Evolutionary conservation across 139 green algal genomes (phyloP), one percentile per base, ranked within the genome.

Genomic region (Pleodorina starrii): DNA sequence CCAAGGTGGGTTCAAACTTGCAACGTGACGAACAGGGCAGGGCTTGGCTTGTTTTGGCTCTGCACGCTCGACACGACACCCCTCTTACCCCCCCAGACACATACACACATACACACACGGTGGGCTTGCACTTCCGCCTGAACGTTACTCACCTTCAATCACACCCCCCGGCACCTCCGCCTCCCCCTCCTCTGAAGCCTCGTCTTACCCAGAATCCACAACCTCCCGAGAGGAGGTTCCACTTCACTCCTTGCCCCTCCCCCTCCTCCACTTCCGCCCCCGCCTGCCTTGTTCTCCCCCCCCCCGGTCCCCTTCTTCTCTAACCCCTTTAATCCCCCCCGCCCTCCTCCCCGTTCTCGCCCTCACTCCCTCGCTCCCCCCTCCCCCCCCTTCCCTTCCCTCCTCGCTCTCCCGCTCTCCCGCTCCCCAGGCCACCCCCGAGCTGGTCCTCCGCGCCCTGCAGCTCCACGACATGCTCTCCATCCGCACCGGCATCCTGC

Each of bases 401-500:
- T 36, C 38, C 38, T 5, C 73, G 10, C 40, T 16, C 32, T 27
- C 35, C 66, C 11, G 66, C 10, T 44, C 12, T 27, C 66, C n/a
- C 66, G 12, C 66, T 44, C 66, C 66, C 66, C 32, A 91, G 88
- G 82, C 83, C 35, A 89, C 89, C 19, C 75, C 87, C 60, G 82
- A 89, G 35, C 46, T 92, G 19, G 66, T 88, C 14, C 51, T 73
- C 0, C 82, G 82, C 19, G 86, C 82, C 9, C 89, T 92, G 19
- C 89, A 90, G 88, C 86, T 86, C 32, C 78, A 87, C 73, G 78
- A 88, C 84, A 92, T 92, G 89, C 83, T 92, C 46, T 79, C 88
- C 66, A 92, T 96, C 44, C 90, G 92, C n/a, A 93, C 93, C 40
- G 94, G 94, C 32, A 85, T 96, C 27, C 91, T 96, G 93, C 75